Percentiles rank a stretch among this genome's conserved stretches.
These are phyloP conservation scores for Candida chauliodis DNA, from an alignment of 805 yeast species.

Conservation along the genomic window DNA sequence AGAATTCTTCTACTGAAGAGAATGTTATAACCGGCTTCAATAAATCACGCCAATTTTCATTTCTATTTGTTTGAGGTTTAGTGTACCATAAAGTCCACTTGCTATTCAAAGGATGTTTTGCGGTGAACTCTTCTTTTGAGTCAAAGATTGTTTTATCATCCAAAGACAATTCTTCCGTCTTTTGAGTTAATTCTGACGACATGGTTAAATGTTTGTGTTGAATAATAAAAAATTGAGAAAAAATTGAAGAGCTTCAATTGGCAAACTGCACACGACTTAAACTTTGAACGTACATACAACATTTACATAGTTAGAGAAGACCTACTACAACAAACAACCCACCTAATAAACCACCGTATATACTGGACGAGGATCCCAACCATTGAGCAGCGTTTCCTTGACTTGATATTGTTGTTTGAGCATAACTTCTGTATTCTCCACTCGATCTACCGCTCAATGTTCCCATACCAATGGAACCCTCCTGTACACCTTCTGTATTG, in stretches of 20 bases:
- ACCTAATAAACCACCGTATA: slow-evolving; percentile 16
- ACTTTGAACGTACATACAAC: not conserved
- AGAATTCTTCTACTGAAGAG: slow-evolving; percentile 94
- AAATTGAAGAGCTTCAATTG: not conserved
- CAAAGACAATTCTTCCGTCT: slow-evolving; percentile 43
- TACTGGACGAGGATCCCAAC: not conserved
- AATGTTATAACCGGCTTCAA: slow-evolving; percentile 91
- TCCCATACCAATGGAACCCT: slow-evolving; percentile 33
- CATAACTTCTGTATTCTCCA: slow-evolving; percentile 30
- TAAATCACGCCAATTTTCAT: slow-evolving; percentile 88
- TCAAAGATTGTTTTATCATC: slow-evolving; percentile 51
- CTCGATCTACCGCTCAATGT: slow-evolving; percentile 19
- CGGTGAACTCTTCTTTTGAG: slow-evolving; percentile 60
- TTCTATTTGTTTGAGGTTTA: slow-evolving; percentile 76
- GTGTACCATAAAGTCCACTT: slow-evolving; percentile 98
- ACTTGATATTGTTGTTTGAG: slow-evolving; percentile 20
- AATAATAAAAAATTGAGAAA: slow-evolving; percentile 3
- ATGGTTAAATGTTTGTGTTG: slow-evolving; percentile 15
- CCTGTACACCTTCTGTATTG: slow-evolving; percentile 15
- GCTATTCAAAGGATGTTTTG: slow-evolving; percentile 84
- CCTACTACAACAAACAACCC: slow-evolving; percentile 13
- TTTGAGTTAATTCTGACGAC: slow-evolving; percentile 44
- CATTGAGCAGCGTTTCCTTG: slow-evolving; percentile 12
- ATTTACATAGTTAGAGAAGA: slow-evolving; percentile 1
- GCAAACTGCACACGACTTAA: slow-evolving; percentile 3